Base-by-base conservation (phyloP, 2,329 filamentous ascomycete genomes). In the Cladorrhinum sp. region DNA sequence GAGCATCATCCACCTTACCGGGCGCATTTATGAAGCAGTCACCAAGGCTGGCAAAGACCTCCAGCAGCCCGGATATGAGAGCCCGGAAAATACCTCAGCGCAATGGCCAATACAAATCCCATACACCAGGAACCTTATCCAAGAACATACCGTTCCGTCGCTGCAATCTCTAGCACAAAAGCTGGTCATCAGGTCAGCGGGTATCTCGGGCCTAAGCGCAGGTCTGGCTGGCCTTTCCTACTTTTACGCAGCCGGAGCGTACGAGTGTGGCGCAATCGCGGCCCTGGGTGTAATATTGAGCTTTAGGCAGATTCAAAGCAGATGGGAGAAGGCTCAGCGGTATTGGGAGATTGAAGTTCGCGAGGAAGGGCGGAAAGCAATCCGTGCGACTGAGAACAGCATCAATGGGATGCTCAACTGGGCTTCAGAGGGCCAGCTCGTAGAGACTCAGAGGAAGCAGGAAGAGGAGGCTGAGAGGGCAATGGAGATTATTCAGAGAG, bases 1-100 rank as follows among this genome's bases (percentile, higher is more conserved):
- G 67, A 88, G 87, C 58, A 83, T 92, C n/a, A 88, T 96, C 51
- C 96, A 89, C 74, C 82, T 96, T 1, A 85, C 90, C 6, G 93
- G 93, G 1, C 85, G 88, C 52, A 67, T 76, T 20, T 65, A 68
- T 16, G 72, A 73, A 25, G 71, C 71, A 0, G 71, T 64, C 3
- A 36, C 66, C 1, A 50, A 54, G 3, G 57, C 41, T 57, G 59
- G 51, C 23, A 53, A 53, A 23, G 6, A 36, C 3, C n/a, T 22
- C 5, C 9, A 20, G 2, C 13, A 29, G n/a, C 51, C 25, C 10
- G 25, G 1, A 25, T 38, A 13, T 12, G 22, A 12, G 3, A n/a
- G 10, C 4, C 9, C 58, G 16, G 49, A 61, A 22, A 51, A 22
- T 29, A 49, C 48, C 8, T 41, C 51, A 50, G 75, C 70, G 22